phyloP scores from a whole-genome alignment of 2,329 filamentous ascomycete species.

The Fusarium kyushuense region DNA sequence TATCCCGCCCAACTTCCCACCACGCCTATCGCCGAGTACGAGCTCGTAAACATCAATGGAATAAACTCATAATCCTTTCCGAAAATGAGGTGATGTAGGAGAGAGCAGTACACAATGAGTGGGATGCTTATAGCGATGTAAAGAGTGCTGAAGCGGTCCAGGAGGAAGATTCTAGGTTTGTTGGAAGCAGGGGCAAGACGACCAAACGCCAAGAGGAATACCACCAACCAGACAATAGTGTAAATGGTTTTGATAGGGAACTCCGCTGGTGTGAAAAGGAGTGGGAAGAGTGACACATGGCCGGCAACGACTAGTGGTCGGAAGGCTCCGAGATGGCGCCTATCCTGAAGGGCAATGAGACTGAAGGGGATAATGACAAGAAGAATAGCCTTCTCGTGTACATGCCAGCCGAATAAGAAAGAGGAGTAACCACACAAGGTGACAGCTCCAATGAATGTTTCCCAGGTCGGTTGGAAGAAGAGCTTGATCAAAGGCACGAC shows the following conservation, averaged over 20 bases:
- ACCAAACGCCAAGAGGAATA: constrained; percentile 89
- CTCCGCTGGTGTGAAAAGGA: constrained; percentile 91
- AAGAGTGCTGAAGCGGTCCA: constrained; percentile 89
- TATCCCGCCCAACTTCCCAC: constrained; percentile 96
- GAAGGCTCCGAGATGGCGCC: constrained; percentile 91
- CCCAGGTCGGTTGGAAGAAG: constrained; percentile 84
- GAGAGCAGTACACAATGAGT: constrained; percentile 86
- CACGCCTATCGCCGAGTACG: constrained; percentile 93
- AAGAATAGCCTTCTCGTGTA: constrained; percentile 96
- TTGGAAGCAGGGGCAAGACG: constrained; percentile 85
- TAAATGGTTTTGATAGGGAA: constrained; percentile 96
- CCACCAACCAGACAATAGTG: constrained; percentile 89
- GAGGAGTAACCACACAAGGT: constrained; percentile 96
- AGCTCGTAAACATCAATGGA: constrained; percentile 96
- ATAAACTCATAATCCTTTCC: constrained; percentile 88
- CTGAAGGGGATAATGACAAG: constrained; percentile 96
- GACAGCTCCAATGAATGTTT: constrained; percentile 87
- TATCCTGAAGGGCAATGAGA: constrained; percentile 88
- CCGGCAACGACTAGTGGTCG: constrained; percentile 91
- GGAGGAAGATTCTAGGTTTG: constrained; percentile 84
- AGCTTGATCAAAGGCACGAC: constrained; percentile 83
- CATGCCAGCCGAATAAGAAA: constrained; percentile 98
- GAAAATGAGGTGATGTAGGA: constrained; percentile 86
- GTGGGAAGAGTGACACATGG: constrained; percentile 93
- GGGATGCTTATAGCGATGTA: constrained; percentile 94